Evolutionary conservation across 2,329 filamentous ascomycete genomes (phyloP).

Genomic region (Parastagonospora nodorum): DNA sequence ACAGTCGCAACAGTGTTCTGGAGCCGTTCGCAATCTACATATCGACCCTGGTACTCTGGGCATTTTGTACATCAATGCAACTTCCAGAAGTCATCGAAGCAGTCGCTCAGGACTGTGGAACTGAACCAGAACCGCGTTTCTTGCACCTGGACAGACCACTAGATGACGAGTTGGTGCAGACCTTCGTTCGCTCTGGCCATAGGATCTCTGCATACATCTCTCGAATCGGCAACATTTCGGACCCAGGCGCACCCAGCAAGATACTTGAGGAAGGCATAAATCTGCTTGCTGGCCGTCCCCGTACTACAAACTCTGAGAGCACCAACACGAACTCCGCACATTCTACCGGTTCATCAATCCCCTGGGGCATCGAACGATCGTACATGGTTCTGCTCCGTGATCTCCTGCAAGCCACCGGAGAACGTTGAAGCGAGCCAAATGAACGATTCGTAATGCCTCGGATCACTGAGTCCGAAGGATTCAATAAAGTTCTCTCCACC

Average conservation of each 20-base stretch:
- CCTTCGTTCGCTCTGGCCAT: conserved; percentile 58
- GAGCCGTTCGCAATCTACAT: conserved; percentile 54
- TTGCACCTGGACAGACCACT: conserved; percentile 61
- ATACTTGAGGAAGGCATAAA: conserved; percentile 12
- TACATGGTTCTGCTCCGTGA: conserved; percentile 1
- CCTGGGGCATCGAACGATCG: conserved; percentile 11
- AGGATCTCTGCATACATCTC: conserved; percentile 58
- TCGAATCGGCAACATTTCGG: conserved; percentile 58
- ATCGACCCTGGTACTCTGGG: conserved; percentile 55
- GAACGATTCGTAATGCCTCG: background rate
- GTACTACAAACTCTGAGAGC: background rate
- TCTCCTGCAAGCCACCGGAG: background rate
- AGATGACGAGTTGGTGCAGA: conserved; percentile 63
- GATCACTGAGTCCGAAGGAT: background rate
- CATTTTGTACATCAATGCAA: conserved; percentile 44
- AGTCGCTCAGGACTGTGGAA: conserved; percentile 4
- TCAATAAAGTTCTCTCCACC: conserved; percentile 1
- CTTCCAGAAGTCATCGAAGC: conserved; percentile 10
- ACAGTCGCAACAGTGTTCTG: conserved; percentile 55
- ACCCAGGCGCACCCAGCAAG: conserved; percentile 6
- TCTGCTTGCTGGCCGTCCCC: conserved; percentile 1
- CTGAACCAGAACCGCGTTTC: conserved; percentile 45
- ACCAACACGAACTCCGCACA: background rate
- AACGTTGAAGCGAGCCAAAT: background rate
- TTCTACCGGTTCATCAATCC: background rate